Conservation (phyloP, 179 eudicot species). For the Beta corolliflora region DNA sequence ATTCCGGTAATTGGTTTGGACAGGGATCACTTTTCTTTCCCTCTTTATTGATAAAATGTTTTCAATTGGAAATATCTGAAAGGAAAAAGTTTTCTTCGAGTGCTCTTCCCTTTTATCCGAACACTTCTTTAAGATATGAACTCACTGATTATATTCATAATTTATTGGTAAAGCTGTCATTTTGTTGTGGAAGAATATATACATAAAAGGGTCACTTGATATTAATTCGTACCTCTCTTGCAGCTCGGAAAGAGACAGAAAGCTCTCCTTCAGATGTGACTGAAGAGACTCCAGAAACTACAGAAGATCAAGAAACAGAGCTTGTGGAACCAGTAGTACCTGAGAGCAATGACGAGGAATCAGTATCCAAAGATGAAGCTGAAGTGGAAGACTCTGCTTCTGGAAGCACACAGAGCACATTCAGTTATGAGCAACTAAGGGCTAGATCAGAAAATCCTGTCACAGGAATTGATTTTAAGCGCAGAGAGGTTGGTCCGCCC, state of each 20-base stretch:
- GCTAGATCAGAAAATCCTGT: slow-evolving; percentile 83
- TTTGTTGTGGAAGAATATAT: not conserved
- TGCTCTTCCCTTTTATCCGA: not conserved
- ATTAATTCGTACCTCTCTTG: slow-evolving; percentile 20
- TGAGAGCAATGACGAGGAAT: slow-evolving; percentile 48
- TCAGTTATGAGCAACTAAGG: slow-evolving; percentile 72
- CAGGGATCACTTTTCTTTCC: not conserved
- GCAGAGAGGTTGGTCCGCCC: slow-evolving; percentile 75
- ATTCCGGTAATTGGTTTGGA: not conserved
- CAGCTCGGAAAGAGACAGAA: slow-evolving; percentile 54
- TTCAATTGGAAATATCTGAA: not conserved
- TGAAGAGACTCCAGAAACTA: slow-evolving; percentile 48
- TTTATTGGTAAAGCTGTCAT: not conserved
- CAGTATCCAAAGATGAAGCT: slow-evolving; percentile 45
- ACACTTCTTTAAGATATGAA: not conserved
- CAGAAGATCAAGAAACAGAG: slow-evolving; percentile 43
- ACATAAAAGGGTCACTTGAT: not conserved
- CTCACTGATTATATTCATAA: not conserved
- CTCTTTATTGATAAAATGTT: not conserved
- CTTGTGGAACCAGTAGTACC: slow-evolving; percentile 37
- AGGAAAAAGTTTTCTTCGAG: not conserved
- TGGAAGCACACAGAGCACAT: slow-evolving; percentile 55
- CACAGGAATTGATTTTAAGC: slow-evolving; percentile 87
- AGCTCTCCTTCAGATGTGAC: slow-evolving; percentile 34
- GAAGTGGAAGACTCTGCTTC: slow-evolving; percentile 56